These are phyloP conservation scores for Parastagonospora nodorum DNA, from an alignment of 2,329 filamentous ascomycete genomes.

Conservation along the genomic window DNA sequence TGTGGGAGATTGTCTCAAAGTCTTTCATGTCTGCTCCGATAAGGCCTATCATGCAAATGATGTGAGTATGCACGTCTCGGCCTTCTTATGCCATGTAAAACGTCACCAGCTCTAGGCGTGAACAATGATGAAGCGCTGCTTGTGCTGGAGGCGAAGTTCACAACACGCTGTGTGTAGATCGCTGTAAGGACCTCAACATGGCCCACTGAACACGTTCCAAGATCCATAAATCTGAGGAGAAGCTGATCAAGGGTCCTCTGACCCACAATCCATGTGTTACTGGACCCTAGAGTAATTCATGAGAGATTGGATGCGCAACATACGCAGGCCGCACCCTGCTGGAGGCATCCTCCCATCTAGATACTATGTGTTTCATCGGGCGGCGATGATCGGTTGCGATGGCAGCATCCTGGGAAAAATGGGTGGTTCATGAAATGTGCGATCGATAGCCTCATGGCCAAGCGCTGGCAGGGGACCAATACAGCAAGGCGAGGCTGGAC, in stretches of 20 bases:
- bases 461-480: background rate
- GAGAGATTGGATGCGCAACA: no score
- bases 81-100: no score
- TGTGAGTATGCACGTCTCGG: background rate
- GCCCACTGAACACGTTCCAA: slow-evolving; percentile 1
- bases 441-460: slow-evolving; percentile 1
- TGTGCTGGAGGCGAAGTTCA: no score
- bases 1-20: background rate
- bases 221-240: background rate
- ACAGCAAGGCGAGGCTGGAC: background rate
- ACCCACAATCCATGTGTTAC: no score
- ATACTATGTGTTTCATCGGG: no score
- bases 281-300: no score
- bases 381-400: no score
- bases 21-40: background rate
- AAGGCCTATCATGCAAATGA: background rate
- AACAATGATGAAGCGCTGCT: no score
- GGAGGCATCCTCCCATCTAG: no score
- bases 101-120: no score
- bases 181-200: background rate
- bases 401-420: no score
- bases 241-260: background rate
- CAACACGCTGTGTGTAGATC: background rate
- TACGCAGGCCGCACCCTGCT: no score
- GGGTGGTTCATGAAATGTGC: background rate